phyloP scores from a whole-genome alignment of 768 basidiomycete genomes.

The Favolaschia claudopus region DNA sequence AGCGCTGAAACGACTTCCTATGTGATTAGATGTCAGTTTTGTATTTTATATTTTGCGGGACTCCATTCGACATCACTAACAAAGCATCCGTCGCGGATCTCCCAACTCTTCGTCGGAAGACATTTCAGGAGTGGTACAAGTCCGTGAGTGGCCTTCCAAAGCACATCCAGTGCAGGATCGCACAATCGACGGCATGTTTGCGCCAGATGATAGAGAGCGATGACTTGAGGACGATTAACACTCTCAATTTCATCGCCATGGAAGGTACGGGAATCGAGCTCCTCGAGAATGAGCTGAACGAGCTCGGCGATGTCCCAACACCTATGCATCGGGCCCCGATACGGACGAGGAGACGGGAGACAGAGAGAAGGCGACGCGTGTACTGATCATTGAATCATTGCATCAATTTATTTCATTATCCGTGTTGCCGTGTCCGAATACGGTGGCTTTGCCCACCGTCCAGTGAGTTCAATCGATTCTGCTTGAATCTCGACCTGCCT shows the following conservation, averaged over 20 bases:
- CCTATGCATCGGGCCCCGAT: too few relatives aligned
- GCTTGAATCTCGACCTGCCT: too few relatives aligned
- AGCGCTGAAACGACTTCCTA: neutral
- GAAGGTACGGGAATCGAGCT: neutral
- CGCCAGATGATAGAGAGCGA: neutral
- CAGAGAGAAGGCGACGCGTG: too few relatives aligned
- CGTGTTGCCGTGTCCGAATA: too few relatives aligned
- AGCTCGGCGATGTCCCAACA: conserved; percentile 7
- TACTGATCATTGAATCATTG: too few relatives aligned
- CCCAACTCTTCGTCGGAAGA: neutral
- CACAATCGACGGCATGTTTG: neutral
- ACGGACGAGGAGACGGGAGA: too few relatives aligned
- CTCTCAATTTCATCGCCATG: neutral
- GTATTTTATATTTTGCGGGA: too few relatives aligned
- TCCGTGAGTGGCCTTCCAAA: neutral
- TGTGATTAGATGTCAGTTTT: neutral
- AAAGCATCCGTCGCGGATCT: neutral
- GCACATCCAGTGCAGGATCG: neutral
- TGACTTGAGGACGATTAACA: neutral
- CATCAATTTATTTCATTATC: too few relatives aligned
- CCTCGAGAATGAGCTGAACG: neutral
- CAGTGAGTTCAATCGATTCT: too few relatives aligned
- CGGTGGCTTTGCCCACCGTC: too few relatives aligned
- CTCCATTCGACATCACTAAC: too few relatives aligned
- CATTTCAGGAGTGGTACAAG: conserved; percentile 1